A percentile compares a stretch with the other conserved stretches of the same genome.
Evolutionary conservation across 2,329 filamentous ascomycete species (phyloP).

Genomic region (Tolypocladium inflatum): DNA sequence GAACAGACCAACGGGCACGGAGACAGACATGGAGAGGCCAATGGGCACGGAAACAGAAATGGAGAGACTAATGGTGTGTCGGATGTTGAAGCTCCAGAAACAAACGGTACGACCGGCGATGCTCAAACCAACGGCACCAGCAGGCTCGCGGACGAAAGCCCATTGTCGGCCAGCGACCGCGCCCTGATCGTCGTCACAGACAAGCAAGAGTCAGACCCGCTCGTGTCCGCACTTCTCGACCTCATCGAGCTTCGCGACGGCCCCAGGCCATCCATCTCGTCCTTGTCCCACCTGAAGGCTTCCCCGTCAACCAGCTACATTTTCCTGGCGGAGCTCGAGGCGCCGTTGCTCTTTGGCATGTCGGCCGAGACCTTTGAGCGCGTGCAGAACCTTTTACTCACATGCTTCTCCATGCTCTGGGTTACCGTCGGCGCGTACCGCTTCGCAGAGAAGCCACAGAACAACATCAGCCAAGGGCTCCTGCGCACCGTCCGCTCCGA

Average conservation of each 20-base stretch:
- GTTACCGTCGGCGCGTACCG: slow-evolving; percentile 28
- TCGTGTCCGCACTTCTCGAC: slow-evolving; percentile 10
- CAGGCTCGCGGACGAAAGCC: background rate
- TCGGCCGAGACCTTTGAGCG: slow-evolving; percentile 25
- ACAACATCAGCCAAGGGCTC: slow-evolving; percentile 35
- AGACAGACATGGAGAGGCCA: too few species aligned
- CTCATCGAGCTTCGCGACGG: slow-evolving; percentile 13
- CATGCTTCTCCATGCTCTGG: slow-evolving; percentile 27
- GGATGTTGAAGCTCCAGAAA: too few species aligned
- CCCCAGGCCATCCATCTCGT: slow-evolving; percentile 6
- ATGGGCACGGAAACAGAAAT: too few species aligned
- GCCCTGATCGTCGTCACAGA: slow-evolving; percentile 13
- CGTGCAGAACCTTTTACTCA: slow-evolving; percentile 24
- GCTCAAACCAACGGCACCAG: background rate
- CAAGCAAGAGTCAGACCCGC: slow-evolving; percentile 6
- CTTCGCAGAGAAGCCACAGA: slow-evolving; percentile 23
- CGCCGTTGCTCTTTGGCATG: slow-evolving; percentile 30
- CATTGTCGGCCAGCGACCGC: background rate
- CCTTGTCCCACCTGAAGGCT: slow-evolving; percentile 8
- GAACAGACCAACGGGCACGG: too few species aligned
- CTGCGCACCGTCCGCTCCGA: slow-evolving; percentile 37
- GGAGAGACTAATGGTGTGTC: background rate
- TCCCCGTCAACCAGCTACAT: slow-evolving; percentile 19
- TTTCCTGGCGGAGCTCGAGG: slow-evolving; percentile 33
- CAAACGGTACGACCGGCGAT: background rate